Conservation (phyloP, 2,329 filamentous ascomycete species). For the Aspergillus sp. region DNA sequence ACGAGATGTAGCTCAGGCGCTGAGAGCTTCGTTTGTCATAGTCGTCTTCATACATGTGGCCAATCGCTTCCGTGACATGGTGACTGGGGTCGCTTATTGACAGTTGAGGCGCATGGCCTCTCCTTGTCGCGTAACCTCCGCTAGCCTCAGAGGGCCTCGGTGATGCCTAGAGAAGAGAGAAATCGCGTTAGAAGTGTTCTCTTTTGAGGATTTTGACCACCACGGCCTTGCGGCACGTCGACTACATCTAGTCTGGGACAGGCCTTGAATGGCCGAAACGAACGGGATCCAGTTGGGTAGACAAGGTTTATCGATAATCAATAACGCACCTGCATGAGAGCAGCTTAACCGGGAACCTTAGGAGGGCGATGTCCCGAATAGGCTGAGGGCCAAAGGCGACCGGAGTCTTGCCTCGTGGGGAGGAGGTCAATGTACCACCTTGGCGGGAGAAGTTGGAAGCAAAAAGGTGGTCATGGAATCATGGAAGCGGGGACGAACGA, state of each 20-base stretch:
- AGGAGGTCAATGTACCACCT: conserved; percentile 38
- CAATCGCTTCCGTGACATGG: conserved; percentile 92
- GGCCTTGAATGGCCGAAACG: no score
- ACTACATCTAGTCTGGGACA: no score
- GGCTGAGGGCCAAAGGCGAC: conserved; percentile 25
- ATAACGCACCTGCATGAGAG: conserved; percentile 39
- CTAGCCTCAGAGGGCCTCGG: conserved; percentile 39
- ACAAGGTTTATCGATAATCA: conserved; percentile 2
- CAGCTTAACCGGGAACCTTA: conserved; percentile 28
- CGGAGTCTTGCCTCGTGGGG: conserved; percentile 23
- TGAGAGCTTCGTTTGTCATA: conserved; percentile 61
- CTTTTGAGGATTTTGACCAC: background rate
- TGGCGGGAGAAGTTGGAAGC: conserved; percentile 29
- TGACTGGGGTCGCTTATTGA: conserved; percentile 85
- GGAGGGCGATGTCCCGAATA: conserved; percentile 22
- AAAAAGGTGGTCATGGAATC: conserved; percentile 30
- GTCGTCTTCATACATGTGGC: conserved; percentile 81
- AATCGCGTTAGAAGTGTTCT: background rate
- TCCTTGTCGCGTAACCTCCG: conserved; percentile 51
- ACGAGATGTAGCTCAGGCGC: conserved; percentile 71
- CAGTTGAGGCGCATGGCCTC: conserved; percentile 60
- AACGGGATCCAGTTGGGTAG: background rate
- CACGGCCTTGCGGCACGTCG: no score
- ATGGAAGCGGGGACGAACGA: conserved; percentile 39
- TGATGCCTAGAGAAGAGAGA: conserved; percentile 36